These are phyloP conservation scores for Aspergillus indologenus DNA, from an alignment of 495 filamentous ascomycete genomes.

Conservation along the genomic window DNA sequence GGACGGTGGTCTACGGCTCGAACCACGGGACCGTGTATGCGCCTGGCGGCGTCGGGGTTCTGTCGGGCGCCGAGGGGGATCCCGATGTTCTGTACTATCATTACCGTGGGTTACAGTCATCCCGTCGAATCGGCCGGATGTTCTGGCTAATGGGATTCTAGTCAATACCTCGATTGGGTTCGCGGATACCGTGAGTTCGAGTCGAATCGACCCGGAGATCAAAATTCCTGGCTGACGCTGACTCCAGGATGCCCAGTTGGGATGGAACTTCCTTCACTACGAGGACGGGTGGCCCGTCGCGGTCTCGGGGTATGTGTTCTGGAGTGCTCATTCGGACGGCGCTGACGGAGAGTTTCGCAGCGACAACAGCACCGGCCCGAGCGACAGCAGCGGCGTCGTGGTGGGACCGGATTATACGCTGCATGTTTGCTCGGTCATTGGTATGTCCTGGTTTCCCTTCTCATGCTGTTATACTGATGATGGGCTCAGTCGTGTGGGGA, in stretches of 20 bases:
- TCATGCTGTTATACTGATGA: constrained; percentile 8
- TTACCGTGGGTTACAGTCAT: constrained; percentile 32
- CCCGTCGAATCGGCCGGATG: too few relatives aligned
- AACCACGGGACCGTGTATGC: constrained; percentile 46
- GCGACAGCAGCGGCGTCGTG: constrained; percentile 6
- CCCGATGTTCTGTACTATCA: constrained; percentile 50
- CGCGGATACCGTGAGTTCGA: constrained; percentile 32
- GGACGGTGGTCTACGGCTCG: constrained; percentile 43
- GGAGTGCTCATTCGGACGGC: not conserved
- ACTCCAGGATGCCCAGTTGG: constrained; percentile 43
- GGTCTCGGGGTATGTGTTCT: constrained; percentile 15
- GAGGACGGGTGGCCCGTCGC: constrained; percentile 43
- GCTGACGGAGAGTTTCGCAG: not conserved
- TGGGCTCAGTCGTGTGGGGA: constrained; percentile 5
- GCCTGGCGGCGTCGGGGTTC: constrained; percentile 43
- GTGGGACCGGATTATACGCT: constrained; percentile 7
- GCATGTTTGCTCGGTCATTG: constrained; percentile 11
- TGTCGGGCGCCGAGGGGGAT: constrained; percentile 28
- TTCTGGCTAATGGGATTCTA: constrained; percentile 8
- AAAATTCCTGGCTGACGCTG: constrained; percentile 5
- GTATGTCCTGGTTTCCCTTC: constrained; percentile 21
- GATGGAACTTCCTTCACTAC: constrained; percentile 45
- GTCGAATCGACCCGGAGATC: too few relatives aligned
- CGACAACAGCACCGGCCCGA: not conserved
- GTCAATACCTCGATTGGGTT: constrained; percentile 46